Evolutionary conservation across 106 monocot species (phyloP), one percentile per base, ranked within the genome.

Genomic region (Agapanthus africanus): DNA sequence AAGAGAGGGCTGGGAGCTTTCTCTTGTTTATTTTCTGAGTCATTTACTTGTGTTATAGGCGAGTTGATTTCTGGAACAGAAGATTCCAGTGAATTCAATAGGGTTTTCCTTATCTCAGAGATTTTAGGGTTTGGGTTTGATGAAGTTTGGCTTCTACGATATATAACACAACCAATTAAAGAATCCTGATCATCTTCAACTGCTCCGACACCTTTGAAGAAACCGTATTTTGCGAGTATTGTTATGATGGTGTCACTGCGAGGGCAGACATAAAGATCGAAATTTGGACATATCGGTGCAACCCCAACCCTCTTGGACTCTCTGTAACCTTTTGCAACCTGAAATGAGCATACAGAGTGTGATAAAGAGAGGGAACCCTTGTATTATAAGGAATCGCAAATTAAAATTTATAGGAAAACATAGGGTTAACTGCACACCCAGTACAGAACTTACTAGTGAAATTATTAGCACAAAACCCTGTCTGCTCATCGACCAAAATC

Each of bases 141-240:
- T 52, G 74, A 73, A 13, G 76, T 27, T 14, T 68, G 28, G 49
- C 67, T 70, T 79, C 87, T 84, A 36, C 82, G 83, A 84, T 84
- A 87, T 34, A 91, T 69, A 78, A 91, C 77, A 70, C 91, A 91
- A 40, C 91, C 91, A 68, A 91, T 87, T 37, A 91, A 80, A 18
- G 91, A 91, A 71, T 87, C 77, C 11, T 74, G 79, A 73, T 91
- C 80, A 9, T 68, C 49, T 70, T 79, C 82, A 70, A 87, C 81
- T 63, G 81, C 75, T 46, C 79, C 87, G 77, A 82, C 82, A 71
- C 91, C 91, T 63, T 87, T 91, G 77, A 91, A 91, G 66, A 91
- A 91, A 37, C 91, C 91, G 65, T 82, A 71, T 66, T 84, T 91
- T n/a, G 91, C 87, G 38, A 91, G 80, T 69, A 91, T 84, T n/a